Percentiles rank a stretch among this genome's conserved stretches.
Conservation (phyloP, 192 early-diverging fungal genomes). For the Entomortierella parvispora region DNA sequence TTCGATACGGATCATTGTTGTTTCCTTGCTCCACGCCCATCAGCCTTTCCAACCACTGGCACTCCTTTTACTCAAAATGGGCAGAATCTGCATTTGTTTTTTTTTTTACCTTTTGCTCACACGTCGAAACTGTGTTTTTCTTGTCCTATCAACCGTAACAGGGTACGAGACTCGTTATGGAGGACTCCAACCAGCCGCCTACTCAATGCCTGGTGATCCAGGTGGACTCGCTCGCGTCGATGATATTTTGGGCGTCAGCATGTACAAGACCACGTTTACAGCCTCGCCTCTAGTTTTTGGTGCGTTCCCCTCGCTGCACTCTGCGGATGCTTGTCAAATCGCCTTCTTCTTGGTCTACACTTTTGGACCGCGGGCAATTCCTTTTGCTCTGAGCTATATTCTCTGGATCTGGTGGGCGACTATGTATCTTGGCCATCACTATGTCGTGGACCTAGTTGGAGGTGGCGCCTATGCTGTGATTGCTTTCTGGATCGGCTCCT, state of each 20-base stretch:
- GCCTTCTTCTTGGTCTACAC: slow-evolving; percentile 67
- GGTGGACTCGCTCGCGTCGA: slow-evolving; percentile 76
- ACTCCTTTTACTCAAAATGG: neutral
- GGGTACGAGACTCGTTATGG: slow-evolving; percentile 78
- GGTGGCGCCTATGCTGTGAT: slow-evolving; percentile 70
- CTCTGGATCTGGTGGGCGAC: slow-evolving; percentile 84
- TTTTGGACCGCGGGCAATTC: slow-evolving; percentile 51
- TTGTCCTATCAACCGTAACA: slow-evolving; percentile 24
- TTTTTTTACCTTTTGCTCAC: neutral
- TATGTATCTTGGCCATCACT: slow-evolving; percentile 81
- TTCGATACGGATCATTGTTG: neutral
- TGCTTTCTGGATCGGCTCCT: slow-evolving; percentile 59
- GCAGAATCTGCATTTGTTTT: neutral
- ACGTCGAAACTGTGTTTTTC: neutral
- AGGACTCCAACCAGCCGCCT: slow-evolving; percentile 63
- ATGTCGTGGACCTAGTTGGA: slow-evolving; percentile 75
- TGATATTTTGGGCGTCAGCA: slow-evolving; percentile 64
- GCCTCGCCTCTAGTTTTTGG: slow-evolving; percentile 80
- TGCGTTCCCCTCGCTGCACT: slow-evolving; percentile 79
- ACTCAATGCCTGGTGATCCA: slow-evolving; percentile 73
- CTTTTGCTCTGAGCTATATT: slow-evolving; percentile 61
- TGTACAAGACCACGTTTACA: slow-evolving; percentile 72
- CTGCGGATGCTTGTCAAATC: slow-evolving; percentile 68
- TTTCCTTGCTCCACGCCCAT: no score
- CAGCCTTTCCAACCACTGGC: neutral